A percentile compares a stretch with the other conserved stretches of the same genome.
phyloP scores from a whole-genome alignment of 345 rosid genomes.

The Nephelium lappaceum region DNA sequence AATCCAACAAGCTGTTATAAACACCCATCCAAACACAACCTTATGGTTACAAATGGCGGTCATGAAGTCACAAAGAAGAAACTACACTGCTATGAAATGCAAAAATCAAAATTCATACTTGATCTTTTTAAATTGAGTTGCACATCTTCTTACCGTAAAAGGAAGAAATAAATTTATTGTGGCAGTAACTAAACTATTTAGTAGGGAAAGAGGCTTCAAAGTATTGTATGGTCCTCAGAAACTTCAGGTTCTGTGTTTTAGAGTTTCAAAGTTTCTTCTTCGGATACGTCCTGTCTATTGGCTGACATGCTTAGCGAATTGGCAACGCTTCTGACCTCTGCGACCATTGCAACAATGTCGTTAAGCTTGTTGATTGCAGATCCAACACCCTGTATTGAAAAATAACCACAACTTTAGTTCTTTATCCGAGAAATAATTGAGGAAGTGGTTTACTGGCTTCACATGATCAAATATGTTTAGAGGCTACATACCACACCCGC shows the following conservation, averaged over 20 bases:
- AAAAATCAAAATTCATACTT: too few relatives aligned
- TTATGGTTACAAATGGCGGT: too few relatives aligned
- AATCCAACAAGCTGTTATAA: too few relatives aligned
- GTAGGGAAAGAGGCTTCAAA: background rate
- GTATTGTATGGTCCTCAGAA: background rate
- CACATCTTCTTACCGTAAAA: background rate
- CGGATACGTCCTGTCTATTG: background rate
- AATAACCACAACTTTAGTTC: background rate
- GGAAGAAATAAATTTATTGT: too few relatives aligned
- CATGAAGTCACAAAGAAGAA: too few relatives aligned
- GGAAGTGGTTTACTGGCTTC: background rate
- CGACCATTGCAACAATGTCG: constrained; percentile 62
- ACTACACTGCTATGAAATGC: too few relatives aligned
- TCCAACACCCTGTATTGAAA: constrained; percentile 51
- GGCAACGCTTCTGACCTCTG: constrained; percentile 57
- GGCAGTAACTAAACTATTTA: too few relatives aligned
- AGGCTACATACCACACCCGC: constrained; percentile 57
- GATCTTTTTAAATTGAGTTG: background rate
- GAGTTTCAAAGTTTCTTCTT: constrained; percentile 21
- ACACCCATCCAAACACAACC: too few relatives aligned
- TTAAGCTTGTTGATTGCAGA: constrained; percentile 67
- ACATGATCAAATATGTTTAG: background rate
- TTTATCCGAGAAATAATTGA: background rate
- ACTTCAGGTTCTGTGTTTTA: constrained; percentile 5
- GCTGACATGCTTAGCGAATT: constrained; percentile 38